These are phyloP conservation scores for Wallacemonas sp. DNA, from an alignment of 208 protist species.

Conservation along the genomic window DNA sequence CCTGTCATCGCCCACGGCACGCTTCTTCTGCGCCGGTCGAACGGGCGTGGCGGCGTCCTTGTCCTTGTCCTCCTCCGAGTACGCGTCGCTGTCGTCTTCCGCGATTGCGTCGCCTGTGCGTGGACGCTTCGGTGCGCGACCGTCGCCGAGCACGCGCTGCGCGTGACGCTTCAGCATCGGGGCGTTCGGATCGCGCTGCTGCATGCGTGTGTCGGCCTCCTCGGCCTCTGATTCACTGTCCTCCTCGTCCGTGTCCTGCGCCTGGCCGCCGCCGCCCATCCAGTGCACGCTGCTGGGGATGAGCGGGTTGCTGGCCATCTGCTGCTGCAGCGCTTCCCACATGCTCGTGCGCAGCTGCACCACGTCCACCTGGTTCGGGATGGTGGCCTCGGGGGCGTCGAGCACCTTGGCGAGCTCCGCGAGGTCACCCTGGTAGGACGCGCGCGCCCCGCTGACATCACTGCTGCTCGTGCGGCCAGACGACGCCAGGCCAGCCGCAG, in stretches of 20 bases:
- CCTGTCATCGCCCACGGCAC: constrained; percentile 10
- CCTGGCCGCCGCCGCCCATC: constrained; percentile 11
- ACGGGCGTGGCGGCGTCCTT: constrained; percentile 8
- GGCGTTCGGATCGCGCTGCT: constrained; percentile 6
- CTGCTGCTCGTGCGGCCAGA: constrained; percentile 27
- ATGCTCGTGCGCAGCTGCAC: constrained; percentile 74
- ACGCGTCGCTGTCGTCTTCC: neutral
- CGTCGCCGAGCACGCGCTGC: constrained; percentile 1
- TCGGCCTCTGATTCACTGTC: constrained; percentile 13
- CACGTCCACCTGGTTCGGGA: constrained; percentile 87
- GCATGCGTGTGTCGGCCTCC: neutral
- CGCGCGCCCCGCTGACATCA: neutral
- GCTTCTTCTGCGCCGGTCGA: neutral
- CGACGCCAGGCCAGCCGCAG: neutral
- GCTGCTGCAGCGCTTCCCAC: constrained; percentile 67
- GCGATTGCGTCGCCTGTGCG: neutral
- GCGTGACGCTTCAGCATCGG: constrained; percentile 12
- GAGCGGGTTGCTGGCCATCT: constrained; percentile 30
- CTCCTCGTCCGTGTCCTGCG: constrained; percentile 14
- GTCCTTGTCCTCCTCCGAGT: neutral
- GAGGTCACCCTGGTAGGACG: constrained; percentile 26
- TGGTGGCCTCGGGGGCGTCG: constrained; percentile 58
- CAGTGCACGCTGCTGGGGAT: constrained; percentile 23
- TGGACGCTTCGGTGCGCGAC: neutral
- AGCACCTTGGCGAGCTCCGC: constrained; percentile 51